Evolutionary conservation across 2,329 filamentous ascomycete species (phyloP).

Genomic region (Teratosphaeria viscida): DNA sequence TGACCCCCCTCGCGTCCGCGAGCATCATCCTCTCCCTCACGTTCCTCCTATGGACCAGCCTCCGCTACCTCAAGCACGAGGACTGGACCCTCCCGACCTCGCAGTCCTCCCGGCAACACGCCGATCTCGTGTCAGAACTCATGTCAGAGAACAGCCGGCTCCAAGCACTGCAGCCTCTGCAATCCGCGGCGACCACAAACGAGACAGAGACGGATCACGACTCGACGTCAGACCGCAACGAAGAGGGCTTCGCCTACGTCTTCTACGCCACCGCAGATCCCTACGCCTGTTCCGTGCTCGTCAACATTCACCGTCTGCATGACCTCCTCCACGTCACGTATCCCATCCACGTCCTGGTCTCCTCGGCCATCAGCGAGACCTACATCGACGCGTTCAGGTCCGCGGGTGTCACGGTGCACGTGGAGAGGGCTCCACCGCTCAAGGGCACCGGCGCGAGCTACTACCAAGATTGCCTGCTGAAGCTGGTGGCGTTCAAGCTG

Average conservation of each 20-base stretch:
- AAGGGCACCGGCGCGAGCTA: conserved; percentile 8
- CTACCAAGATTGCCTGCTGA: conserved; percentile 20
- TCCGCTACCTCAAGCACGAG: not conserved
- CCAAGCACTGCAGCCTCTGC: not conserved
- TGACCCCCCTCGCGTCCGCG: not conserved
- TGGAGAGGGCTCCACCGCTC: conserved; percentile 13
- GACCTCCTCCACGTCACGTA: conserved; percentile 9
- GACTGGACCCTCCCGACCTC: not conserved
- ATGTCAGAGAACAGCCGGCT: not conserved
- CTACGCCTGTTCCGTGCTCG: conserved; percentile 21
- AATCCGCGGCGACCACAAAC: not conserved
- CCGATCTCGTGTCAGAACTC: not conserved
- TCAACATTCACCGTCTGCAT: conserved; percentile 20
- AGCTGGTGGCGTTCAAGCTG: conserved; percentile 21
- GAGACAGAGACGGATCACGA: not conserved
- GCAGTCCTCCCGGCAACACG: not conserved
- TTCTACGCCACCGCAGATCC: conserved; percentile 21
- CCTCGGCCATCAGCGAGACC: conserved; percentile 6
- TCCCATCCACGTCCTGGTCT: conserved; percentile 18
- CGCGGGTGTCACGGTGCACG: conserved; percentile 9
- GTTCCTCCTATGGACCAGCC: not conserved
- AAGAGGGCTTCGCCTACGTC: conserved; percentile 15
- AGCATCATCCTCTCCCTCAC: conserved; percentile 1
- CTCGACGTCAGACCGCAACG: not conserved
- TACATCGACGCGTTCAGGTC: conserved; percentile 13